Conservation (phyloP, 1,284 basidiomycete genomes). For the Gomphus bonarii region DNA sequence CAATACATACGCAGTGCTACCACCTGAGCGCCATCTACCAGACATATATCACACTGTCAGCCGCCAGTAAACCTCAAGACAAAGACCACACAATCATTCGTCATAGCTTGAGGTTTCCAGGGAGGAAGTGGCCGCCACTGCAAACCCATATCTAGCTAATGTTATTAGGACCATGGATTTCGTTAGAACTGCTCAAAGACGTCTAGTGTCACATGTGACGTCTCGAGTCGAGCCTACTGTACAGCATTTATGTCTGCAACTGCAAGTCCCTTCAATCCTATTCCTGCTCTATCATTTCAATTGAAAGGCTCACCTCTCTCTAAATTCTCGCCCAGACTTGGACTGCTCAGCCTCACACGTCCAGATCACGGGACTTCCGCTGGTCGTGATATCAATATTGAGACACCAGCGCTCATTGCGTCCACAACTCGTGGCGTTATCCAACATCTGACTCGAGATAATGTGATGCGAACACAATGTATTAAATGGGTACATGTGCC, state of each 20-base stretch:
- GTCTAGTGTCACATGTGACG: neutral
- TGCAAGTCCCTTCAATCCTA: neutral
- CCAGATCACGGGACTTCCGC: conserved; percentile 4
- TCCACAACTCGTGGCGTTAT: conserved; percentile 62
- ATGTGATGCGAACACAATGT: conserved; percentile 34
- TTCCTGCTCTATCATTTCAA: neutral
- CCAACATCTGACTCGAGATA: conserved; percentile 63
- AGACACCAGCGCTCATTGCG: conserved; percentile 52
- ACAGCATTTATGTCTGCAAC: neutral
- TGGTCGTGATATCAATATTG: conserved; percentile 24
- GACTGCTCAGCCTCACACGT: conserved; percentile 18
- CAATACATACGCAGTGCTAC: too few relatives aligned
- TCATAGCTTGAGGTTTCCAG: too few relatives aligned
- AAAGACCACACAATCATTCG: too few relatives aligned
- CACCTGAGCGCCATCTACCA: too few relatives aligned
- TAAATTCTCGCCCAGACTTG: conserved; percentile 19
- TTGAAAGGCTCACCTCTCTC: neutral
- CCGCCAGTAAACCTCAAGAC: too few relatives aligned
- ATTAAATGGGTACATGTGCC: conserved; percentile 58
- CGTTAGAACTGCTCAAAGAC: too few relatives aligned
- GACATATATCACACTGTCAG: too few relatives aligned
- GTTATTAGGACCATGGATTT: too few relatives aligned
- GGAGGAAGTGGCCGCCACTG: too few relatives aligned
- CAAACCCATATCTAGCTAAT: too few relatives aligned
- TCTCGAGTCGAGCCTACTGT: neutral